Evolutionary conservation across 169 alveolate genomes (phyloP), one percentile per base, ranked within the genome.

Genomic region (Neospora caninum): DNA sequence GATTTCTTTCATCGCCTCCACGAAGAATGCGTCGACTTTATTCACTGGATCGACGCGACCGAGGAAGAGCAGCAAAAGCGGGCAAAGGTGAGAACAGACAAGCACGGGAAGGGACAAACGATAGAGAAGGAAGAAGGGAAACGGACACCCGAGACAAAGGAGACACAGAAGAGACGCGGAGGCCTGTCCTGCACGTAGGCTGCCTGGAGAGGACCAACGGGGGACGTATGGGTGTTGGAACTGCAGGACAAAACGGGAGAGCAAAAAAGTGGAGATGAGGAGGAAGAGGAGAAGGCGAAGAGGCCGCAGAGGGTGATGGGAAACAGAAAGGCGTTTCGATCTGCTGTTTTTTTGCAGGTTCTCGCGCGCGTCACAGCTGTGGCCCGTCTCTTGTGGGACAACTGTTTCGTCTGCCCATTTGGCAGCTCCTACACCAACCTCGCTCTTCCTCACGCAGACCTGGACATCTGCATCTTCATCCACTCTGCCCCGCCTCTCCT

Each of bases 381-480:
- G 6, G 64, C 89, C 41, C 89, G 41, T 13, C 53, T 29, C 54
- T 67, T 82, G 69, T 82, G 89, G 89, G 36, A 2, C 13, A 9
- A 42, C 41, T 82, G 89, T 27, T 6, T 27, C 25, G 89, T 82
- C 7, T 82, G 53, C 27, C 69, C 67, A 9, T 82, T 82, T 25
- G 89, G 89, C 39, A 82, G 89, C 39, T 82, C 27, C 38, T 82
- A 82, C 89, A 82, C 89, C 38, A 36, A 49, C 2, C 38, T 82
- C 18, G 58, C 67, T 31, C 89, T 82, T 36, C 89, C 89, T 7
- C 70, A 39, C 13, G 70, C 92, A n/a, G 94, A 92, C 78, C 58
- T 92, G 29, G 94, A 92, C 78, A 31, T 92, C 1, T 92, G 94
- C 73, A 80, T 83, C n/a, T 82, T 42, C 41, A 38, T 42, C 67